Evolutionary conservation across 768 basidiomycete species (phyloP).

Genomic region (Pleurotus tuoliensis): DNA sequence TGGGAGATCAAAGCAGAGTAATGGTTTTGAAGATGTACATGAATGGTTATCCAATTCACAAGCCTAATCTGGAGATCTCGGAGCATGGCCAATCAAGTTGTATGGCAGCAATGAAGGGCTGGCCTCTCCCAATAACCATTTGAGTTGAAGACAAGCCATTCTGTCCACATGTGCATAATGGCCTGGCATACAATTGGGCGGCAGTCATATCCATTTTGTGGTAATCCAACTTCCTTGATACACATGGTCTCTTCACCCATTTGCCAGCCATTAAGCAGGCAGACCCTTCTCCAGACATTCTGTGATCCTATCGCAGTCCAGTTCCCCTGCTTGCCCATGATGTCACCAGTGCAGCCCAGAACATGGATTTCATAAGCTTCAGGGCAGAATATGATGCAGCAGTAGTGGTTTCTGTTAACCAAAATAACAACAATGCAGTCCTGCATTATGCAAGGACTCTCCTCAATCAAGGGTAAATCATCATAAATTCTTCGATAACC

Average conservation of each 20-base stretch:
- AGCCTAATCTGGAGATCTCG: neutral
- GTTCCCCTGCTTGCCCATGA: neutral
- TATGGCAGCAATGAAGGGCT: slow-evolving; percentile 2
- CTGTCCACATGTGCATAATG: slow-evolving; percentile 8
- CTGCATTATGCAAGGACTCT: neutral
- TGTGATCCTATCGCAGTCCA: neutral
- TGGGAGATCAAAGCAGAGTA: too few species aligned
- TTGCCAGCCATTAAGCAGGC: slow-evolving; percentile 1
- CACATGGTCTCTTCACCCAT: neutral
- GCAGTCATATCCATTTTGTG: slow-evolving; percentile 12
- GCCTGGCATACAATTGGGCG: slow-evolving; percentile 8
- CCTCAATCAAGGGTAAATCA: neutral
- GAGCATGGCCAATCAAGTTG: neutral
- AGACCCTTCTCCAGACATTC: slow-evolving; percentile 1
- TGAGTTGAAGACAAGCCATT: neutral
- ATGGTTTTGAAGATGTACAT: too few species aligned
- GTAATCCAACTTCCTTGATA: slow-evolving; percentile 3
- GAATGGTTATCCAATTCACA: too few species aligned
- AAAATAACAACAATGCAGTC: neutral
- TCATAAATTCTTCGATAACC: neutral
- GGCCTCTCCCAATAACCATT: slow-evolving; percentile 7
- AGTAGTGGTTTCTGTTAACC: slow-evolving; percentile 6
- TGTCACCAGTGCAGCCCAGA: neutral
- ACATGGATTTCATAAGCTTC: neutral
- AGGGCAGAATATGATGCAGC: neutral